Conservation (phyloP, 768 basidiomycete species). For the Crassisporium funariophilum region DNA sequence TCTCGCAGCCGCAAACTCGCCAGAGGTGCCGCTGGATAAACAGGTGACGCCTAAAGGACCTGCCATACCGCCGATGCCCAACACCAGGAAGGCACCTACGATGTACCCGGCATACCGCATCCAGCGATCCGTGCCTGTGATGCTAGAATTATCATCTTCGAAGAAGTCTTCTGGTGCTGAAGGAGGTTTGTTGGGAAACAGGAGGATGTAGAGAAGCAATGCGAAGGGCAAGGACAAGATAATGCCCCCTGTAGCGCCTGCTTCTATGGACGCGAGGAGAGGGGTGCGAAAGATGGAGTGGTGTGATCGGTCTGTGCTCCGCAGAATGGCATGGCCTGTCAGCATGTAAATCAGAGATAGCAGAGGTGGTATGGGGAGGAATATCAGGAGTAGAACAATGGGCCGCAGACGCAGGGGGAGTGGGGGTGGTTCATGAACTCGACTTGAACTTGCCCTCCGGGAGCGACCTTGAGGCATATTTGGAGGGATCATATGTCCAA, state of each 20-base stretch:
- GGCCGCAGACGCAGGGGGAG: slow-evolving; percentile 18
- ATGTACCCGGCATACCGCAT: slow-evolving; percentile 17
- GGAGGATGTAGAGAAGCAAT: slow-evolving; percentile 31
- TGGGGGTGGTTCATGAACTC: slow-evolving; percentile 6
- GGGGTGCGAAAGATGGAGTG: slow-evolving; percentile 22
- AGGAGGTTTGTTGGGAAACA: slow-evolving; percentile 21
- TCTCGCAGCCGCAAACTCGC: slow-evolving; percentile 9
- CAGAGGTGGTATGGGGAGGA: slow-evolving; percentile 36
- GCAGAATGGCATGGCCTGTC: slow-evolving; percentile 34
- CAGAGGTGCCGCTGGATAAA: slow-evolving; percentile 16
- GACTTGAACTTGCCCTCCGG: slow-evolving; percentile 5
- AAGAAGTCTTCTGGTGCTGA: slow-evolving; percentile 35
- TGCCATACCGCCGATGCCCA: slow-evolving; percentile 29
- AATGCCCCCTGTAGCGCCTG: slow-evolving; percentile 35
- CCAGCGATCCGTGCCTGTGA: slow-evolving; percentile 6
- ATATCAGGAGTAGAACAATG: slow-evolving; percentile 22
- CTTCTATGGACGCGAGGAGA: slow-evolving; percentile 31
- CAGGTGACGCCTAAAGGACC: slow-evolving; percentile 37
- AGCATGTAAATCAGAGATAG: slow-evolving; percentile 32
- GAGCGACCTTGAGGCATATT: not conserved
- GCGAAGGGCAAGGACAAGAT: slow-evolving; percentile 37
- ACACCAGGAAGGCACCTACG: slow-evolving; percentile 15
- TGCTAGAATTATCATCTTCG: slow-evolving; percentile 30
- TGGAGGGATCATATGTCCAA: not conserved
- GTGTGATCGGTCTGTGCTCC: slow-evolving; percentile 15